A percentile compares a stretch with the other conserved stretches of the same genome.
phyloP scores from a whole-genome alignment of 2,329 filamentous ascomycete genomes.

The Cladophialophora bantiana region DNA sequence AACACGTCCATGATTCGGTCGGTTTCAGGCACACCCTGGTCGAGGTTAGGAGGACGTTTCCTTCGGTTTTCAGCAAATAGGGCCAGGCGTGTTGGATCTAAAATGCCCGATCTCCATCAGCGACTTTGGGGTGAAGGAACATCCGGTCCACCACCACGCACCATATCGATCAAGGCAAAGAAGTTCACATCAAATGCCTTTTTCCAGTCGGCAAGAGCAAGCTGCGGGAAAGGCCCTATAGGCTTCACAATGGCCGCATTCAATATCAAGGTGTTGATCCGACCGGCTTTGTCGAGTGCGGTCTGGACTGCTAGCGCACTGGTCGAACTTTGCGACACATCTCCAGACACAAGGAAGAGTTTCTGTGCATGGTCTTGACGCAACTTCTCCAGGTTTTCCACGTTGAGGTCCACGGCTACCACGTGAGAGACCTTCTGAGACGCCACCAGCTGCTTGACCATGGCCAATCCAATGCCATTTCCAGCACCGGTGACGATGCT shows the following conservation, averaged over 20 bases:
- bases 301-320: neutral
- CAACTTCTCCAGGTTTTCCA: neutral
- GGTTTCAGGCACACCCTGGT: slow-evolving; percentile 3
- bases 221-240: neutral
- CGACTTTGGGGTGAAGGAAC: neutral
- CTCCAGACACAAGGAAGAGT: neutral
- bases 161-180: slow-evolving; percentile 4
- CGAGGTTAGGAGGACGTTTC: neutral
- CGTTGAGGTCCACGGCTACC: neutral
- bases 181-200: neutral
- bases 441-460: neutral
- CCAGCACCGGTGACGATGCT: neutral
- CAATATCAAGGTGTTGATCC: neutral
- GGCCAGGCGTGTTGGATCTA: slow-evolving; percentile 6
- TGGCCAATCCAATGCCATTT: slow-evolving; percentile 1
- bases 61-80: neutral
- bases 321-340: neutral
- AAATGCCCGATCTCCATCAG: neutral
- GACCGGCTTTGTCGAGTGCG: neutral
- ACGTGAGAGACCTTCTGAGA: neutral
- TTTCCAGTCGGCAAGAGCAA: neutral
- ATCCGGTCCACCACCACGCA: neutral
- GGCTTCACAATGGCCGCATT: neutral
- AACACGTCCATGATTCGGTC: slow-evolving; percentile 4
- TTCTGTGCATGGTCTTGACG: neutral